Evolutionary conservation across 1,284 basidiomycete genomes (phyloP), one percentile per base, ranked within the genome.

Genomic region (Melampsora allii-populina): DNA sequence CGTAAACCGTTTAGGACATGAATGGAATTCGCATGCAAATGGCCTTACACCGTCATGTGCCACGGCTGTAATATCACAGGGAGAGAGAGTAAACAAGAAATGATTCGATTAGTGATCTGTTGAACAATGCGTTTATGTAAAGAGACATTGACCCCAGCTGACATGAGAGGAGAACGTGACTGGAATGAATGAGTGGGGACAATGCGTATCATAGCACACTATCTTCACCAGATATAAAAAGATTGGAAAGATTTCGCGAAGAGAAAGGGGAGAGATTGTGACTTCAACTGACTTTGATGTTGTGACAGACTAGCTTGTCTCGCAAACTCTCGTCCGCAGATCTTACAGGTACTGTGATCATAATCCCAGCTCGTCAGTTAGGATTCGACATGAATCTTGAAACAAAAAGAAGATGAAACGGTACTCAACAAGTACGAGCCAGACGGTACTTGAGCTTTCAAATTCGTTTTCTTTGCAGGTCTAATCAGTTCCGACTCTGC

Each of bases 41-140:
- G 66, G 66, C 14, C 66, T 42, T 45, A 59, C 66, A 24, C 66
- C 66, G 31, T 67, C 59, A n/a, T 67, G 66, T 3, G 66, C 59
- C 5, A 58, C 66, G 27, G 36, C 21, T 24, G 53, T 29, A 7
- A 58, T n/a, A 29, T 24, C 14, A 29, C n/a, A n/a, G n/a, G n/a
- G n/a, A n/a, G n/a, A 24, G 6, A 4, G 29, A 24, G n/a, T 56
- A 24, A 58, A 56, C 6, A 5, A 10, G 19, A 24, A 58, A 29
- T 3, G 9, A 29, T 1, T 24, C 21, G 53, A 6, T 58, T 5
- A 24, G 21, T 58, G 21, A 21, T 58, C 1, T 12, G 19, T 58
- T n/a, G 45, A 12, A 59, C 39, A 2, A 67, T 17, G 27, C 21
- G 53, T 39, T 24, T 42, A 46, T n/a, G 46, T 21, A 42, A n/a